Evolutionary conservation across 805 yeast genomes (phyloP), one percentile per base, ranked within the genome.

Genomic region (Torulaspora gathmanii): DNA sequence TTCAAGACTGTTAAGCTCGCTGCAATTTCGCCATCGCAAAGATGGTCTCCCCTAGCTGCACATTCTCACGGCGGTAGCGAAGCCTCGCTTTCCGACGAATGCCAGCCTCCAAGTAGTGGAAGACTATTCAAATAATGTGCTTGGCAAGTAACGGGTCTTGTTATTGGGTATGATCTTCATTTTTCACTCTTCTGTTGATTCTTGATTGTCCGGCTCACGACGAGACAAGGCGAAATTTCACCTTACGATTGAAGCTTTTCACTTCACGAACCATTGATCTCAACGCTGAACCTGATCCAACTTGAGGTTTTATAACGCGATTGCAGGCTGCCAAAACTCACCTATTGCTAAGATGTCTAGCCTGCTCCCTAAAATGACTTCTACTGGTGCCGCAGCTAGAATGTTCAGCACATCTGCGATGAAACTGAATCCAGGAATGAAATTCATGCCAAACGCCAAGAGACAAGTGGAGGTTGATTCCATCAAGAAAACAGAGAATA

Each of bases 401-500:
- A 17, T 28, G 28, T 34, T 44, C 34, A 33, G 42, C 33, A 26
- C 33, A 17, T 19, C 44, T n/a, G 33, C 42, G 12, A 25, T 31
- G 5, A 39, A 29, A 25, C n/a, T 34, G 37, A 36, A 29, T 22
- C 31, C 44, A n/a, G 44, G 42, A n/a, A 33, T 44, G 27, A 39
- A 36, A 20, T 39, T 44, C 27, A 39, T 20, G 28, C 44, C 44
- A 29, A 48, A 39, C 33, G 37, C 41, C 28, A 49, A 45, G 34
- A 49, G 37, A 4, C 46, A 49, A 17, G 44, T 47, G 8, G 49
- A 50, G 12, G 41, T 44, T 10, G 45, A 41, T n/a, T 33, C 45
- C 5, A 37, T 40, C n/a, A 43, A 42, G 19, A 39, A 38, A 20
- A 33, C 47, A 7, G 45, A 44, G 9, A 46, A 40, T 43, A 61